Evolutionary conservation across 2,329 filamentous ascomycete species (phyloP).

Genomic region (Ophiostoma sp.): DNA sequence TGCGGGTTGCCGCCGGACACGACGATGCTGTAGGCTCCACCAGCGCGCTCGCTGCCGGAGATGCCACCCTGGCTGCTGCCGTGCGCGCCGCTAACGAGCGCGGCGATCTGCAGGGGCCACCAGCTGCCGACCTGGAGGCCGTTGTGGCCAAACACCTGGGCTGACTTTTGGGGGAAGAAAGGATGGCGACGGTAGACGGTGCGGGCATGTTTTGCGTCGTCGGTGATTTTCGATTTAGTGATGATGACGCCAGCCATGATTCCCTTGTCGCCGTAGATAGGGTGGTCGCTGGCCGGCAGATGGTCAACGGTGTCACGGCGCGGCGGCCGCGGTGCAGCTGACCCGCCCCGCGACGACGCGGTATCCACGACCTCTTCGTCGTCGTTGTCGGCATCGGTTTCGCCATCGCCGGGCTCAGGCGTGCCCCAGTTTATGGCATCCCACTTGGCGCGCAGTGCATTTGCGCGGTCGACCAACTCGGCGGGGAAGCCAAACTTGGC

Average conservation of each 20-base stretch:
- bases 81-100: conserved; percentile 50
- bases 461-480: background rate
- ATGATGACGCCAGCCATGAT: conserved; percentile 1
- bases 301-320: background rate
- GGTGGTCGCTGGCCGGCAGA: background rate
- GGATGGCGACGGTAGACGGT: conserved; percentile 28
- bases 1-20: conserved; percentile 32
- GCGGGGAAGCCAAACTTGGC: background rate
- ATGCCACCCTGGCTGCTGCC: conserved; percentile 48
- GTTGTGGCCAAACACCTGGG: conserved; percentile 34
- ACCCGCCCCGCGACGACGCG: background rate
- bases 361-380: background rate
- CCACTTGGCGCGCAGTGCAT: background rate
- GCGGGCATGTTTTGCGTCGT: background rate
- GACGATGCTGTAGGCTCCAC: conserved; percentile 52
- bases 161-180: conserved; percentile 22
- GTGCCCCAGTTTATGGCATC: background rate
- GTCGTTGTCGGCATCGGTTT: background rate
- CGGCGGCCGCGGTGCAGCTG: background rate
- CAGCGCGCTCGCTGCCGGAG: conserved; percentile 36
- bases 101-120: conserved; percentile 50
- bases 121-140: conserved; percentile 40
- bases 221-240: background rate
- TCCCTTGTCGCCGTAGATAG: background rate
- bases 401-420: background rate